phyloP scores from a whole-genome alignment of 2,329 filamentous ascomycete species.

The Pestalotiopsis sp. region DNA sequence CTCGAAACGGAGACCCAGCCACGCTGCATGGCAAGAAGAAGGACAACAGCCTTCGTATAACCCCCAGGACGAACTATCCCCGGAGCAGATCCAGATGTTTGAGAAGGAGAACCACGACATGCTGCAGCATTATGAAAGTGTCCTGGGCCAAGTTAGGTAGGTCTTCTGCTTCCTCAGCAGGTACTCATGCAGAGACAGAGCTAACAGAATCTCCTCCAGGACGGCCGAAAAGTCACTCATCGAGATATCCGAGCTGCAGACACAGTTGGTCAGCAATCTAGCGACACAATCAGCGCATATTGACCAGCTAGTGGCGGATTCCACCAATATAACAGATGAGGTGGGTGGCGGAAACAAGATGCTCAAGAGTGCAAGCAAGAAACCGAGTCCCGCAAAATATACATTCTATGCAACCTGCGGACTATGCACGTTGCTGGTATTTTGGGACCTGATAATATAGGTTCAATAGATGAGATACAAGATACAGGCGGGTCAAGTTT shows the following conservation, averaged over 20 bases:
- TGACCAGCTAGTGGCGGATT: slow-evolving; percentile 84
- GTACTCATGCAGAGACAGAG: neutral
- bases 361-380: slow-evolving; percentile 78
- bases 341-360: slow-evolving; percentile 89
- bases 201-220: slow-evolving; percentile 45
- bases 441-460: slow-evolving; percentile 74
- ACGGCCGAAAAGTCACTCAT: slow-evolving; percentile 87
- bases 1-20: slow-evolving; percentile 21
- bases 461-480: neutral
- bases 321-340: slow-evolving; percentile 80
- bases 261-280: slow-evolving; percentile 83
- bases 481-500: neutral
- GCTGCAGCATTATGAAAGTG: slow-evolving; percentile 90
- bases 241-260: slow-evolving; percentile 92
- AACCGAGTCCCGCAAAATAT: slow-evolving; percentile 72
- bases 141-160: slow-evolving; percentile 91
- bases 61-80: slow-evolving; percentile 61
- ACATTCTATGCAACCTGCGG: slow-evolving; percentile 82
- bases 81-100: slow-evolving; percentile 90
- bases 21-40: slow-evolving; percentile 24
- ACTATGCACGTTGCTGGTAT: slow-evolving; percentile 72
- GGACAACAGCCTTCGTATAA: slow-evolving; percentile 20
- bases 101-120: slow-evolving; percentile 91
- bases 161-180: neutral
- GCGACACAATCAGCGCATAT: slow-evolving; percentile 86